These are phyloP conservation scores for Coemansia sp. DNA, from an alignment of 192 early-diverging fungal species.

Conservation along the genomic window DNA sequence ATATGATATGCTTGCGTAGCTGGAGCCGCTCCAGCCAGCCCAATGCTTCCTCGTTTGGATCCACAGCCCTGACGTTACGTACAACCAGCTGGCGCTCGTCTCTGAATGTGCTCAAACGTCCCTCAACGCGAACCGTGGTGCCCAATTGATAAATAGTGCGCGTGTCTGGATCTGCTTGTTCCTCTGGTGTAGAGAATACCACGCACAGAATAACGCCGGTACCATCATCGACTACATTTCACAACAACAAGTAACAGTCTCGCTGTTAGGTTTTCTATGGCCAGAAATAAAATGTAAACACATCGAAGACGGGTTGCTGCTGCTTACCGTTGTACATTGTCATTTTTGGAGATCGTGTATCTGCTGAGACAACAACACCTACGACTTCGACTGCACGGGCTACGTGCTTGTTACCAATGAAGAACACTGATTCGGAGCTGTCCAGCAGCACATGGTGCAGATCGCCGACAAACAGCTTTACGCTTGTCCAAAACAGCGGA, in stretches of 20 bases:
- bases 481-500: slow-evolving; percentile 47
- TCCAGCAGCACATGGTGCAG: slow-evolving; percentile 22
- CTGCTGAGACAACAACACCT: slow-evolving; percentile 41
- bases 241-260: neutral
- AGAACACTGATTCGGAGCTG: slow-evolving; percentile 30
- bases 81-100: slow-evolving; percentile 35
- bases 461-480: slow-evolving; percentile 50
- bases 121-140: slow-evolving; percentile 29
- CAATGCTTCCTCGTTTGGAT: slow-evolving; percentile 35
- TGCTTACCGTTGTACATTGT: slow-evolving; percentile 30
- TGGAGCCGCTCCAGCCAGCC: slow-evolving; percentile 48
- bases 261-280: neutral
- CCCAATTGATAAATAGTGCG: slow-evolving; percentile 20
- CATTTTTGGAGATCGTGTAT: slow-evolving; percentile 24
- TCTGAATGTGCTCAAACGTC: slow-evolving; percentile 31
- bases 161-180: slow-evolving; percentile 13
- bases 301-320: no score
- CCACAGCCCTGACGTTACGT: slow-evolving; percentile 15
- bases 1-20: slow-evolving; percentile 18
- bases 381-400: slow-evolving; percentile 41
- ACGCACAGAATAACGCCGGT: slow-evolving; percentile 45
- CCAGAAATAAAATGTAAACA: no score
- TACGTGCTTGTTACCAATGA: slow-evolving; percentile 34
- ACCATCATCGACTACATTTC: slow-evolving; percentile 46
- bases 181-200: slow-evolving; percentile 29